phyloP scores from a whole-genome alignment of 2,329 filamentous ascomycete genomes.

The Scytalidium lignicola region DNA sequence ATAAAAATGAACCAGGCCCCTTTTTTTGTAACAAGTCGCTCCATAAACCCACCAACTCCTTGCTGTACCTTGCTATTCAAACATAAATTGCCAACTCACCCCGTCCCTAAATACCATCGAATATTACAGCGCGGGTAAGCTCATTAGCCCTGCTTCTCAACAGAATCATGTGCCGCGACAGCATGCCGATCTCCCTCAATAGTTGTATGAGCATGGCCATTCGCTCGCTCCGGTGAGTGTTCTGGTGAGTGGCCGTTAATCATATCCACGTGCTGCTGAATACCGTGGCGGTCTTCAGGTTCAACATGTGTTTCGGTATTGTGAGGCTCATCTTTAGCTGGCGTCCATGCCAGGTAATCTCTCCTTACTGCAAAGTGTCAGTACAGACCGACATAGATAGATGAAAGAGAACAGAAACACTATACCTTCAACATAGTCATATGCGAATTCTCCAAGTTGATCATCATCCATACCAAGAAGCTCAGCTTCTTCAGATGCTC shows the following conservation, averaged over 20 bases:
- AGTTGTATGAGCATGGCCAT: slow-evolving; percentile 34
- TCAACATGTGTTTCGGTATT: slow-evolving; percentile 48
- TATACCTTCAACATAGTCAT: slow-evolving; percentile 72
- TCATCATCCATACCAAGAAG: slow-evolving; percentile 86
- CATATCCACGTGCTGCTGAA: slow-evolving; percentile 64
- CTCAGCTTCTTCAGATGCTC: slow-evolving; percentile 76
- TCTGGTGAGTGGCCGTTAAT: slow-evolving; percentile 49
- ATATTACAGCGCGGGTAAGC: too few relatives aligned
- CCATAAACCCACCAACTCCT: neutral
- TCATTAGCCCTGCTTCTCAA: slow-evolving; percentile 15
- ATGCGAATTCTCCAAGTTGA: slow-evolving; percentile 84
- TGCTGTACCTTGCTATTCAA: neutral
- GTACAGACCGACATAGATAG: neutral
- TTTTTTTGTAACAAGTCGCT: neutral
- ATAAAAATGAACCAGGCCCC: neutral
- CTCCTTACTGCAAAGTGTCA: slow-evolving; percentile 53
- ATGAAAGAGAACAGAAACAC: neutral
- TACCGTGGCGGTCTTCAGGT: slow-evolving; percentile 65
- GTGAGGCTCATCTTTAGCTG: slow-evolving; percentile 59
- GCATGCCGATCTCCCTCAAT: slow-evolving; percentile 48
- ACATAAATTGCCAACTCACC: neutral
- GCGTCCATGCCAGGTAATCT: slow-evolving; percentile 85
- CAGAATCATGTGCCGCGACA: slow-evolving; percentile 40
- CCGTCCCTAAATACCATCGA: too few relatives aligned
- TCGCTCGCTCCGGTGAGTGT: slow-evolving; percentile 16